Conservation (phyloP, 495 filamentous ascomycete species). For the Bombardia bombarda region DNA sequence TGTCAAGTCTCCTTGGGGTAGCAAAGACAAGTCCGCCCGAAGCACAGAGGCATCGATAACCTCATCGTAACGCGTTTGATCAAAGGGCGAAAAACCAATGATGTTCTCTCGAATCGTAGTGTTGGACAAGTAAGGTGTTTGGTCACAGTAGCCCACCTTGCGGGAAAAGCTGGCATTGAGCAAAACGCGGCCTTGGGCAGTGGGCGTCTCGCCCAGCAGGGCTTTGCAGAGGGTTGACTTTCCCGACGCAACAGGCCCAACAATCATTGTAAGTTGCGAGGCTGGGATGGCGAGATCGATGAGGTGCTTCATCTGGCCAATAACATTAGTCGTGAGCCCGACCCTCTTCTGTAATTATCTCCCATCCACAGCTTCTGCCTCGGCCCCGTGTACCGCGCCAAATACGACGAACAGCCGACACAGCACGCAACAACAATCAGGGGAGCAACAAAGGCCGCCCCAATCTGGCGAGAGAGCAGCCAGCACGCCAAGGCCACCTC, state of each 20-base stretch:
- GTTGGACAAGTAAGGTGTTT: constrained; percentile 36
- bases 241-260: constrained; percentile 35
- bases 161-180: neutral
- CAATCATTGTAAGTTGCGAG: constrained; percentile 20
- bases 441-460: constrained; percentile 49
- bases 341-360: constrained; percentile 29
- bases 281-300: constrained; percentile 32
- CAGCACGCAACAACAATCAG: constrained; percentile 35
- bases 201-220: constrained; percentile 23
- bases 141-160: constrained; percentile 33
- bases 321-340: constrained; percentile 28
- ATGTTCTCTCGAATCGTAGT: constrained; percentile 32
- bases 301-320: constrained; percentile 39
- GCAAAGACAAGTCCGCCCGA: constrained; percentile 40
- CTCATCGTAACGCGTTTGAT: constrained; percentile 51
- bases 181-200: constrained; percentile 22
- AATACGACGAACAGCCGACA: constrained; percentile 12
- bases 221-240: constrained; percentile 35
- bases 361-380: constrained; percentile 40
- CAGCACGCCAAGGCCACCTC: constrained; percentile 49
- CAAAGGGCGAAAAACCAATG: constrained; percentile 30
- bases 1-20: constrained; percentile 40
- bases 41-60: constrained; percentile 61
- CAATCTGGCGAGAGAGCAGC: constrained; percentile 48
- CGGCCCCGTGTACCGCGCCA: constrained; percentile 15